These are phyloP conservation scores for Phialocephala subalpina DNA, from an alignment of 2,329 filamentous ascomycete genomes.

Conservation along the genomic window DNA sequence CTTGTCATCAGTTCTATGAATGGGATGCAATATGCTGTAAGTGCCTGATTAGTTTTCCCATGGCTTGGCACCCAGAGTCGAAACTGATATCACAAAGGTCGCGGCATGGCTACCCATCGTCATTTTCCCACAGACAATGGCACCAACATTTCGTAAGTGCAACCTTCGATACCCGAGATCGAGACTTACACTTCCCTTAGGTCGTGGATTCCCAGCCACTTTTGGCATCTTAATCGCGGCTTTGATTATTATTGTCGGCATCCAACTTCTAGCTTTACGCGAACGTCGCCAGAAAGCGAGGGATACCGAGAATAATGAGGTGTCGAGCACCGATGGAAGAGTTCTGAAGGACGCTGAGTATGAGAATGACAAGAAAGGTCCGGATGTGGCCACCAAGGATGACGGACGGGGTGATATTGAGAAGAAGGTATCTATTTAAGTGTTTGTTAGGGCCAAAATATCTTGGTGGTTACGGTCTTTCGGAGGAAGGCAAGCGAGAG, in stretches of 20 bases:
- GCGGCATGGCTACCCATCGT: constrained; percentile 45
- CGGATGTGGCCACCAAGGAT: not conserved
- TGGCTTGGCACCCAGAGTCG: not conserved
- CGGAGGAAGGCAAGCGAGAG: not conserved
- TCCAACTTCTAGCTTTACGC: constrained; percentile 13
- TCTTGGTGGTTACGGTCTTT: not conserved
- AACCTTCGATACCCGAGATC: not conserved
- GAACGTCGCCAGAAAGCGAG: constrained; percentile 5
- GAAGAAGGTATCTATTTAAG: not conserved
- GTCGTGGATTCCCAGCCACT: constrained; percentile 26
- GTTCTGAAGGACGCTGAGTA: not conserved
- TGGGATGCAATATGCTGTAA: constrained; percentile 43
- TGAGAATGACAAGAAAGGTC: not conserved
- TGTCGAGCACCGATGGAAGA: not conserved
- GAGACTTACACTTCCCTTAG: constrained; percentile 3
- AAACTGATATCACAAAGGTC: constrained; percentile 4
- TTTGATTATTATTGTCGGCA: constrained; percentile 19
- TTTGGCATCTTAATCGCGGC: constrained; percentile 29
- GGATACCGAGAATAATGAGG: not conserved
- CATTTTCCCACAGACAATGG: constrained; percentile 46
- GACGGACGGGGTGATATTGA: not conserved
- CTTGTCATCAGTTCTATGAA: constrained; percentile 46
- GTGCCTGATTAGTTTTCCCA: not conserved
- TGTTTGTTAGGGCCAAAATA: no score
- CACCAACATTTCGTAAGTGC: constrained; percentile 42